Percentiles rank a stretch among this genome's conserved stretches.
Evolutionary conservation across 2,329 filamentous ascomycete genomes (phyloP).

Genomic region (Blastomyces emzantsi): DNA sequence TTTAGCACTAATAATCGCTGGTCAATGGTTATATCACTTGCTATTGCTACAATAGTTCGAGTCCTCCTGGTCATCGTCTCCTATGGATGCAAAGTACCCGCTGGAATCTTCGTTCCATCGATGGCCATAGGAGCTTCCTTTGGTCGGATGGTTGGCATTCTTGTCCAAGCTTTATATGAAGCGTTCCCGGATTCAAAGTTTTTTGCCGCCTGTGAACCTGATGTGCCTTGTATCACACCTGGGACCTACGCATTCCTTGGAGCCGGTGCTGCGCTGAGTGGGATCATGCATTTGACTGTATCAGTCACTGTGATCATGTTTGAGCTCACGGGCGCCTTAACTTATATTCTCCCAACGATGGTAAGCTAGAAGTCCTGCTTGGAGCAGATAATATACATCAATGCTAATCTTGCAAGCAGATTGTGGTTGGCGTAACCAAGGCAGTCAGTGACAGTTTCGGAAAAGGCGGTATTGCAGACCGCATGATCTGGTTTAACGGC

Average conservation of each 20-base stretch:
- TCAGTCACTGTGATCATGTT: constrained; percentile 99
- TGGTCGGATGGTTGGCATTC: constrained; percentile 84
- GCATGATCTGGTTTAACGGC: constrained; percentile 98
- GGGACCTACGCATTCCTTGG: constrained; percentile 95
- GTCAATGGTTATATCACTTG: constrained; percentile 67
- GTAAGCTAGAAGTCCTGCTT: constrained; percentile 27
- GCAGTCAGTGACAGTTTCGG: constrained; percentile 82
- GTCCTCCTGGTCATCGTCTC: constrained; percentile 85
- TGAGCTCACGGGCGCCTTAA: constrained; percentile 91
- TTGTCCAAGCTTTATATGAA: constrained; percentile 84
- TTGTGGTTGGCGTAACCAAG: constrained; percentile 95
- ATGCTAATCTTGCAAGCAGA: constrained; percentile 37
- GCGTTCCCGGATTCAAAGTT: constrained; percentile 72
- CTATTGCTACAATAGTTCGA: constrained; percentile 70
- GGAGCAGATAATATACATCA: not conserved
- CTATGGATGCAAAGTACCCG: constrained; percentile 95
- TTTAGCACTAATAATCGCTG: constrained; percentile 55
- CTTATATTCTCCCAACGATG: constrained; percentile 97
- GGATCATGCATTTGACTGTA: constrained; percentile 97
- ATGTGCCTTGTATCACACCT: constrained; percentile 92
- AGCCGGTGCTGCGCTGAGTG: constrained; percentile 80
- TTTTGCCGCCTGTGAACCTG: constrained; percentile 80
- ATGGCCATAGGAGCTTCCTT: constrained; percentile 97
- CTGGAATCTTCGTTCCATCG: constrained; percentile 94
- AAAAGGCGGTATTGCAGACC: constrained; percentile 94